phyloP scores from a whole-genome alignment of 257 asterid species.

The Lantana camara region DNA sequence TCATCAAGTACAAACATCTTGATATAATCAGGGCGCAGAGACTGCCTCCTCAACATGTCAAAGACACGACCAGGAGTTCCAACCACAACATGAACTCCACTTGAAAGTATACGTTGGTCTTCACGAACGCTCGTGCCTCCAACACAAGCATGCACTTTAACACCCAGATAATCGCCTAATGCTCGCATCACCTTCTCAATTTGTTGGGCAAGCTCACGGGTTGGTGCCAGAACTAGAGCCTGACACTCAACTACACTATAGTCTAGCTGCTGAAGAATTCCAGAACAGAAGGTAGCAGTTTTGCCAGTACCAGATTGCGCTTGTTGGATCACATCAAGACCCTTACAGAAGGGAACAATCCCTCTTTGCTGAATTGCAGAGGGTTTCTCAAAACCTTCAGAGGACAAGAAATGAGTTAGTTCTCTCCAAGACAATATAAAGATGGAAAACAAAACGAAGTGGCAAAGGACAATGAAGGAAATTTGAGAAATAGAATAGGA shows the following conservation, averaged over 20 bases:
- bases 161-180: slow-evolving; percentile 60
- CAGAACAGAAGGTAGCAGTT: slow-evolving; percentile 71
- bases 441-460: no score
- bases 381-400: slow-evolving; percentile 64
- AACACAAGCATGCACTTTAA: slow-evolving; percentile 63
- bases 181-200: slow-evolving; percentile 71
- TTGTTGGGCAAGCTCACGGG: slow-evolving; percentile 66
- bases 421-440: no score
- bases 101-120: slow-evolving; percentile 57
- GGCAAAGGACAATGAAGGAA: no score
- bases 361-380: slow-evolving; percentile 70
- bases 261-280: slow-evolving; percentile 59
- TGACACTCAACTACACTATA: slow-evolving; percentile 51
- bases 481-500: no score
- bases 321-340: slow-evolving; percentile 59
- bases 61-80: slow-evolving; percentile 69
- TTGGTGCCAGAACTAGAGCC: slow-evolving; percentile 63
- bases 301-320: slow-evolving; percentile 71
- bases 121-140: slow-evolving; percentile 69
- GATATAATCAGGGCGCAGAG: slow-evolving; percentile 56
- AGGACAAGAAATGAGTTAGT: neutral
- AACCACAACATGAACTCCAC: slow-evolving; percentile 65
- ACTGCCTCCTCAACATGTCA: slow-evolving; percentile 61
- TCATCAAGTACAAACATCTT: slow-evolving; percentile 67
- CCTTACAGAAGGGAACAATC: slow-evolving; percentile 62